phyloP scores from a whole-genome alignment of 2,329 filamentous ascomycete species.

The Diaporthe batatas region DNA sequence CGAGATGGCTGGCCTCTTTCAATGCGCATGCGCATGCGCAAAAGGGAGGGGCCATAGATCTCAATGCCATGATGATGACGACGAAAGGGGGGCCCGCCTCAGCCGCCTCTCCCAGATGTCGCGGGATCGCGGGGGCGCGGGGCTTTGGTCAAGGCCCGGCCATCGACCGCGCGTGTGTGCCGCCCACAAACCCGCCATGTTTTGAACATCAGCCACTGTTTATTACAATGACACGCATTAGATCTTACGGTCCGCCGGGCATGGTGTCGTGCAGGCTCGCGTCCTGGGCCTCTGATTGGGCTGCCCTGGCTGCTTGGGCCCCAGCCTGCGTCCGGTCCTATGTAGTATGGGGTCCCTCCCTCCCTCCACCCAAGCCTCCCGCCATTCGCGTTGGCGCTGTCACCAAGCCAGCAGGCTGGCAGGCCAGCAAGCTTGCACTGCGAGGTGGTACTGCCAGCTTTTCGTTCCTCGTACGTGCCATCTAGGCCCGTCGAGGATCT shows the following conservation, averaged over 20 bases:
- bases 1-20: constrained; percentile 28
- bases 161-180: constrained; percentile 12
- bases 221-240: constrained; percentile 32
- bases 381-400: constrained; percentile 13
- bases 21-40: neutral
- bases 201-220: constrained; percentile 23
- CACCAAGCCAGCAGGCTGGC: neutral
- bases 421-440: neutral
- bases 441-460: constrained; percentile 3
- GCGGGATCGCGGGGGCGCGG: constrained; percentile 13
- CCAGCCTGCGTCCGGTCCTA: neutral
- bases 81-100: constrained; percentile 30
- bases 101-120: constrained; percentile 8
- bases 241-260: constrained; percentile 29
- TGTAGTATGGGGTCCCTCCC: constrained; percentile 2
- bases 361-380: constrained; percentile 31
- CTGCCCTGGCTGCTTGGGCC: neutral
- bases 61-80: constrained; percentile 29
- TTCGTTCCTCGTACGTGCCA: neutral
- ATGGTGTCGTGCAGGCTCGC: constrained; percentile 37
- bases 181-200: constrained; percentile 12
- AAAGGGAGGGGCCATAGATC: constrained; percentile 15
- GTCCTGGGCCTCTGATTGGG: constrained; percentile 39
- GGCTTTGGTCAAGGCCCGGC: constrained; percentile 10
- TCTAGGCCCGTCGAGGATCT: constrained; percentile 26